Base-by-base conservation (phyloP, 202 grass and related monocot genomes). In the Miscanthus sacchariflorus region DNA sequence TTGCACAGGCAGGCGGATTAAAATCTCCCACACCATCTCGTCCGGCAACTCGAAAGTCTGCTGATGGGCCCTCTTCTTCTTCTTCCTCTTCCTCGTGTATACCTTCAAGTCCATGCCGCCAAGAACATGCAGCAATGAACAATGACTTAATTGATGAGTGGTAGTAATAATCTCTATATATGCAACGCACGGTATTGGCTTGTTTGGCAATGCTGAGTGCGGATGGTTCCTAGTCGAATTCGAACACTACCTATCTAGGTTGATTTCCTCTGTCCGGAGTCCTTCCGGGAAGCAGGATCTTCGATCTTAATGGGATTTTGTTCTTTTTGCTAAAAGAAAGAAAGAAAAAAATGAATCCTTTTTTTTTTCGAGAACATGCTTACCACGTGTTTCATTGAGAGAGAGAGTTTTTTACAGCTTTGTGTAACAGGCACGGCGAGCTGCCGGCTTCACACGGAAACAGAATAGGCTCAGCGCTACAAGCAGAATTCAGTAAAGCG, bases 101-200 rank as follows among this genome's bases (percentile, higher is more conserved):
- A 23, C 12, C 46, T 82, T 71, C 67, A 82, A 54, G 30, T 33
- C 42, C 79, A 81, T 68, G 78, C 63, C 64, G 10, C 64, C 64
- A 81, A 68, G 63, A 12, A 70, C 17, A 52, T 14, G 48, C 46
- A 71, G 3, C 7, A 33, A 67, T 46, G 11, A 38, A 35, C 45
- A 18, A 19, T 68, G 25, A 23, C 38, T 72, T 30, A 30, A 43
- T 40, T 40, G 68, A 19, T 42, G 36, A 42, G 18, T n/a, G 36
- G 36, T 19, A 70, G 7, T 39, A 70, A 80, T 48, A 30, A 30
- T 30, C n/a, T 48, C 40, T 52, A 49, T 19, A 48, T 76, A 52
- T 46, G 42, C 25, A 67, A 52, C 35, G 38, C 61, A 67, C 13
- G 0, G 48, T 50, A 50, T 50, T 0, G 14, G 48, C 48, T 50